These are phyloP conservation scores for Hyparrhenia diplandra DNA, from an alignment of 176 grass and related monocot genomes.

Conservation along the genomic window DNA sequence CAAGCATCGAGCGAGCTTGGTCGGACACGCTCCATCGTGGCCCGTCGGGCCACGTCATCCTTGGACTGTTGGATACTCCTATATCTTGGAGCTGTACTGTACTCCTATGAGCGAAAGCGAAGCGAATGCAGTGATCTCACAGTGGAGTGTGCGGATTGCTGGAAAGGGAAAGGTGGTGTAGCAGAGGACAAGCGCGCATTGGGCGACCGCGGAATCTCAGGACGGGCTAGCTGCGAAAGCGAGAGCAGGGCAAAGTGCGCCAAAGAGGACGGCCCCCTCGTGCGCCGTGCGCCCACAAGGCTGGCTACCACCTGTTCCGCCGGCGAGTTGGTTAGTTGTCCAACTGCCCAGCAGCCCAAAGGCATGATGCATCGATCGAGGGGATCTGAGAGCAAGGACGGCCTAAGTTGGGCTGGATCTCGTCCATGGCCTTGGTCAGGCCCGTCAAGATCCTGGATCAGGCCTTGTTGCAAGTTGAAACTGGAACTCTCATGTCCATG, in stretches of 20 bases:
- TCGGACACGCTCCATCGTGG: too few species aligned
- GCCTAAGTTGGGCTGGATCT: neutral
- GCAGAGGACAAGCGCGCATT: neutral
- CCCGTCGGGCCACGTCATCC: neutral
- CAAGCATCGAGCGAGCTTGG: neutral
- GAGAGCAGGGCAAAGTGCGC: neutral
- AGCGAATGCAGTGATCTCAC: neutral
- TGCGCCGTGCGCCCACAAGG: neutral
- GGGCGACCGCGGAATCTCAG: conserved; percentile 13
- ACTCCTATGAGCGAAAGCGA: neutral
- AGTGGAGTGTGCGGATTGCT: neutral
- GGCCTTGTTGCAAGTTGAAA: neutral
- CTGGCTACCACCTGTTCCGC: neutral
- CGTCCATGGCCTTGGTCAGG: too few species aligned
- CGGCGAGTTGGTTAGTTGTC: neutral
- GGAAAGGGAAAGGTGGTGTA: neutral
- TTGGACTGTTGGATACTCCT: neutral
- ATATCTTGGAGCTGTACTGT: neutral
- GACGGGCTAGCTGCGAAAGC: conserved; percentile 6
- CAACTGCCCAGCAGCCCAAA: neutral
- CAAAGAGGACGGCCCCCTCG: neutral
- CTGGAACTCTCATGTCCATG: too few species aligned
- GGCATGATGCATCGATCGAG: neutral
- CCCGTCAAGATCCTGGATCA: neutral
- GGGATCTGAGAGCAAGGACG: neutral